Percentiles rank a stretch among this genome's conserved stretches.
Conservation (phyloP, 371 early-diverging fungal genomes). For the Zychaea mexicana region DNA sequence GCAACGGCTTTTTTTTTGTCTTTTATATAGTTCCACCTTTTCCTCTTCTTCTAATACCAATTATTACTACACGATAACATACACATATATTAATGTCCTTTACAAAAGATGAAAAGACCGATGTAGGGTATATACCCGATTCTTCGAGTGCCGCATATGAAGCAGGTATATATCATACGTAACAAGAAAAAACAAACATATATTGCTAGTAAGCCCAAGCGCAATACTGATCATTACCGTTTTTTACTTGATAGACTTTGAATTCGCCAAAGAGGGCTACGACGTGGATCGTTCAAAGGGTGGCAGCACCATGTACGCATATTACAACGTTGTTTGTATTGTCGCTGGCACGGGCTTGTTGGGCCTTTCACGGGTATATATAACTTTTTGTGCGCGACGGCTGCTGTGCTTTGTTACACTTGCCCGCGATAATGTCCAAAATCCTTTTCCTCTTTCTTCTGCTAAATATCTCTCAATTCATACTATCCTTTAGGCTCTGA, state of each 20-base stretch:
- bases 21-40: not conserved
- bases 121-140: not conserved
- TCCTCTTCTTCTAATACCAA: not conserved
- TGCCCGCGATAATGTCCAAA: too few relatives aligned
- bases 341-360: conserved; percentile 87
- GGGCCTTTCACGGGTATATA: conserved; percentile 47
- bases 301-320: conserved; percentile 28
- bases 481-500: conserved; percentile 69
- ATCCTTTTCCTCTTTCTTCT: too few relatives aligned
- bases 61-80: not conserved
- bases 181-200: not conserved
- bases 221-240: not conserved
- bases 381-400: too few relatives aligned
- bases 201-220: too few relatives aligned
- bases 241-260: not conserved
- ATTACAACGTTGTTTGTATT: conserved; percentile 75
- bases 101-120: not conserved
- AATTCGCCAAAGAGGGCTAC: not conserved
- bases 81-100: not conserved
- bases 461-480: too few relatives aligned
- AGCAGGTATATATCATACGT: not conserved
- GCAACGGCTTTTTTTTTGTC: not conserved
- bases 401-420: too few relatives aligned
- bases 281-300: not conserved
- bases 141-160: not conserved